Evolutionary conservation across 331 rosid species (phyloP), one percentile per base, ranked within the genome.

Genomic region (Saraca asoca): DNA sequence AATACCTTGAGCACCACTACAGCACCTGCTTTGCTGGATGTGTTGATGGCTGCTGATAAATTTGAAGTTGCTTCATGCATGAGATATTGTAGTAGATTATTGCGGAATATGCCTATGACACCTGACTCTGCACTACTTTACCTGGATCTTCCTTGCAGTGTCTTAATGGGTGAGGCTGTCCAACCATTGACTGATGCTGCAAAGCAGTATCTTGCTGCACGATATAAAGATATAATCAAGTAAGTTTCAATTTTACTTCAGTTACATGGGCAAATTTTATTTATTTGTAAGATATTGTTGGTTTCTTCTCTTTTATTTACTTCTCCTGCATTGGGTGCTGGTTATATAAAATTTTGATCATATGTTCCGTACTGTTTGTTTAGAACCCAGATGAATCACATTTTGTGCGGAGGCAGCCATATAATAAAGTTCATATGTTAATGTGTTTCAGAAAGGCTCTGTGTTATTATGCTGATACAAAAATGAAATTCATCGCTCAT

Each of bases 21-120:
- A 5, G 91, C 98, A 57, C 85, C 95, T 38, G 93, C 83, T 69
- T 78, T 92, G 78, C 85, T 92, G 35, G 98, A 92, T 70, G 95
- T 92, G 53, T 85, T 92, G 70, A 89, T 92, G 98, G 95, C 96
- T 58, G 98, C 98, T n/a, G 98, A 92, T 75, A 92, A 89, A 71
- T 92, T 89, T 82, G 91, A 92, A 81, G 98, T 92, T 41, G 93
- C 96, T 57, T 92, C 98, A 41, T 92, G 98, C 82, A 92, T 92
- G 98, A 84, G 95, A 71, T 60, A 85, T 57, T 92, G 98, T 74
- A 89, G 96, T 70, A 71, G 81, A 19, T 69, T 85, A 42, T 63
- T 92, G 79, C 84, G 95, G 50, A 85, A 79, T 61, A 63, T 80
- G 64, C 50, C 91, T 51, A 92, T 92, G 98, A 87, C 96, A 31